phyloP scores from a whole-genome alignment of 495 filamentous ascomycete genomes.

The Tetracladium setigerum region DNA sequence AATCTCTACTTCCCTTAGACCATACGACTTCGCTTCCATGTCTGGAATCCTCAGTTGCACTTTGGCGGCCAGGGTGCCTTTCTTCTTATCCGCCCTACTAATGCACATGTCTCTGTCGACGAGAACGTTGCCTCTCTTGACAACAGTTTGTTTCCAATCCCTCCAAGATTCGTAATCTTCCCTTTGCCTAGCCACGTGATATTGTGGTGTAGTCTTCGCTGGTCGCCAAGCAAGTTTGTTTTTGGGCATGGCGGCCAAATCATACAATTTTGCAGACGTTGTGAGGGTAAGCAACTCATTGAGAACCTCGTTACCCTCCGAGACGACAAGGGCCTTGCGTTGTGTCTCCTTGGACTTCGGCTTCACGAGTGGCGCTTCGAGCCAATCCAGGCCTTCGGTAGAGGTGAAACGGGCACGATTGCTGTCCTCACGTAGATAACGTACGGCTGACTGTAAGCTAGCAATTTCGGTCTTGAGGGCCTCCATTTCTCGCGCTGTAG shows the following conservation, averaged over 20 bases:
- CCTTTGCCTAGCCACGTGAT: slow-evolving; percentile 49
- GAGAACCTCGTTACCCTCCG: slow-evolving; percentile 65
- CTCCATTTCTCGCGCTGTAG: slow-evolving; percentile 69
- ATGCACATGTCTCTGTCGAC: slow-evolving; percentile 17
- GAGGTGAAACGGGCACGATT: slow-evolving; percentile 56
- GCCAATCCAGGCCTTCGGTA: slow-evolving; percentile 52
- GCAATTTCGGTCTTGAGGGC: slow-evolving; percentile 61
- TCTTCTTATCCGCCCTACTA: slow-evolving; percentile 21
- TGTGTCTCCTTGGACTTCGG: slow-evolving; percentile 42
- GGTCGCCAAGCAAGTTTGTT: slow-evolving; percentile 57
- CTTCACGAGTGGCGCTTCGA: slow-evolving; percentile 56
- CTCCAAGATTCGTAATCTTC: slow-evolving; percentile 54
- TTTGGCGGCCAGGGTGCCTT: slow-evolving; percentile 34
- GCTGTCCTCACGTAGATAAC: slow-evolving; percentile 72
- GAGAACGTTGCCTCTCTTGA: slow-evolving; percentile 27
- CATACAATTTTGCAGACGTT: slow-evolving; percentile 48
- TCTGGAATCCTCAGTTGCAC: slow-evolving; percentile 39
- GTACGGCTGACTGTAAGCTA: slow-evolving; percentile 65
- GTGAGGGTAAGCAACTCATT: slow-evolving; percentile 64
- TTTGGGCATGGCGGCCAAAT: slow-evolving; percentile 38
- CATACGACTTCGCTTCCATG: slow-evolving; percentile 25
- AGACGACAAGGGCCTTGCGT: slow-evolving; percentile 48
- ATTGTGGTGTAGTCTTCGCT: slow-evolving; percentile 46
- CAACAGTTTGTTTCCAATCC: slow-evolving; percentile 53
- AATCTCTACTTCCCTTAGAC: slow-evolving; percentile 25